These are phyloP conservation scores for Elaeis oleifera DNA, from an alignment of 202 grass and related monocot genomes.

Conservation along the genomic window DNA sequence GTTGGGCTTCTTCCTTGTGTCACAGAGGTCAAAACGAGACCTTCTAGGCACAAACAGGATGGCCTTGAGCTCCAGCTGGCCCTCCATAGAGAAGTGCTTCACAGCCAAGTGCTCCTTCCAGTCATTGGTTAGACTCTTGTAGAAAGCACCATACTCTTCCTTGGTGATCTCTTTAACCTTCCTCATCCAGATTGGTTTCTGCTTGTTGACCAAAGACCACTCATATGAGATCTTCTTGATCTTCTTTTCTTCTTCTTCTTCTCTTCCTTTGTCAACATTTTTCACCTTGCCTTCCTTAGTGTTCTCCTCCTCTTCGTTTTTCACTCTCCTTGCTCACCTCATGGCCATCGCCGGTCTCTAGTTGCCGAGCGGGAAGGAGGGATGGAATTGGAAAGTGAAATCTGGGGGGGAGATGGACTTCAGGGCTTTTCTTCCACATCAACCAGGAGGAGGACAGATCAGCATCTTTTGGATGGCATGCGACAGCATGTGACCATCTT, in stretches of 20 bases:
- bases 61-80: constrained; percentile 9
- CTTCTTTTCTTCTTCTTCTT: constrained; percentile 14
- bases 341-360: too few relatives aligned
- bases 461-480: too few relatives aligned
- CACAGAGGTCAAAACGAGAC: constrained; percentile 14
- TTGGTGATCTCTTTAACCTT: constrained; percentile 15
- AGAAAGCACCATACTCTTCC: constrained; percentile 20
- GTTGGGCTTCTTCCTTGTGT: constrained; percentile 17
- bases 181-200: constrained; percentile 16
- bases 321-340: neutral
- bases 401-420: too few relatives aligned
- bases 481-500: too few relatives aligned
- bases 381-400: too few relatives aligned
- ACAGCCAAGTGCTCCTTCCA: constrained; percentile 5
- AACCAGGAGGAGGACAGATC: too few relatives aligned
- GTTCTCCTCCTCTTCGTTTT: neutral
- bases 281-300: constrained; percentile 2
- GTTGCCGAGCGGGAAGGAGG: too few relatives aligned
- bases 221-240: constrained; percentile 17
- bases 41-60: constrained; percentile 8
- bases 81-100: constrained; percentile 10
- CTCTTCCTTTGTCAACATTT: constrained; percentile 1
- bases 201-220: constrained; percentile 15
- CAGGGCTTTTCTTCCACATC: too few relatives aligned
- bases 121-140: constrained; percentile 19